Evolutionary conservation across 495 filamentous ascomycete genomes (phyloP).

Genomic region (Hyaloscypha variabilis): DNA sequence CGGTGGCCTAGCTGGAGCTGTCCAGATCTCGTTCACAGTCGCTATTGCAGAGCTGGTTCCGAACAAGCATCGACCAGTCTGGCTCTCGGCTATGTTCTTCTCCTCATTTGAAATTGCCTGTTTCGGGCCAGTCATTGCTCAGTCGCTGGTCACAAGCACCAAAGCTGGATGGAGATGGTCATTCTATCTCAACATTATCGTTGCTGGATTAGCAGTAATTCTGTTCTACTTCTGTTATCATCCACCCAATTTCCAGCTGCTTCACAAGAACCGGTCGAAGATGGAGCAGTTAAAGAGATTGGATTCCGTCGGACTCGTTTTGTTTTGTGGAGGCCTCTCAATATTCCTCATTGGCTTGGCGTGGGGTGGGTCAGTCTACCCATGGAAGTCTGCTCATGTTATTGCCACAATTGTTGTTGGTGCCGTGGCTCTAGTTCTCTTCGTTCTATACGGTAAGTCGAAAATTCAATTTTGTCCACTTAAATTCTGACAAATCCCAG

Average conservation of each 20-base stretch:
- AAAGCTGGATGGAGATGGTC: constrained; percentile 28
- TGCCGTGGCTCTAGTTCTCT: constrained; percentile 40
- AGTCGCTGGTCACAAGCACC: constrained; percentile 35
- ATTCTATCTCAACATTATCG: constrained; percentile 36
- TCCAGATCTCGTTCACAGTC: constrained; percentile 40
- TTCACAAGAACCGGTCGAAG: constrained; percentile 29
- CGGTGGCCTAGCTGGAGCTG: constrained; percentile 39
- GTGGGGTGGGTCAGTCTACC: constrained; percentile 33
- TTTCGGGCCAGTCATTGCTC: constrained; percentile 42
- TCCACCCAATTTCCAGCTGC: constrained; percentile 33
- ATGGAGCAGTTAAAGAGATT: constrained; percentile 33
- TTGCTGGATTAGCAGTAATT: constrained; percentile 29
- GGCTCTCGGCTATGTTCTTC: constrained; percentile 28
- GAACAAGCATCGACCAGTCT: constrained; percentile 33
- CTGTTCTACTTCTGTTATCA: constrained; percentile 34
- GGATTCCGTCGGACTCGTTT: constrained; percentile 33
- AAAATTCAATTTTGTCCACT: constrained; percentile 31
- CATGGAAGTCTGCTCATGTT: constrained; percentile 33
- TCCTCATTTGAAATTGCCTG: constrained; percentile 35
- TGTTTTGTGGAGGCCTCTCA: constrained; percentile 33
- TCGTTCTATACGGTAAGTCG: constrained; percentile 39
- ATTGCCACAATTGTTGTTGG: constrained; percentile 32
- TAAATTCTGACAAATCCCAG: constrained; percentile 30
- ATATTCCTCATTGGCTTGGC: constrained; percentile 34
- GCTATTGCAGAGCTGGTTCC: constrained; percentile 30